Conservation (phyloP, 176 grass and related monocot species). For the Ensete ventricosum region DNA sequence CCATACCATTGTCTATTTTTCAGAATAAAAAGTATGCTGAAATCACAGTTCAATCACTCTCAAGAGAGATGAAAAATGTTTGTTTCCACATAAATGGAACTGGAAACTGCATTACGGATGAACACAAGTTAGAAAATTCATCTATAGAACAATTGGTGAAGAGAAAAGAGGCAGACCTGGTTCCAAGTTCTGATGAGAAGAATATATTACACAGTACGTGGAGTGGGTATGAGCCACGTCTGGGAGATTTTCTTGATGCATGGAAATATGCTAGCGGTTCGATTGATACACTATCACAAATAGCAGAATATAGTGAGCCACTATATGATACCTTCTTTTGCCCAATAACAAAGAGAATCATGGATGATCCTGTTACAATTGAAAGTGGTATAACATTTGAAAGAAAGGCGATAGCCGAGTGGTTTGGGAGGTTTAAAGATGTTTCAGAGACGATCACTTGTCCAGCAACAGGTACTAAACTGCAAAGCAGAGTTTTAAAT, state of each 20-base stretch:
- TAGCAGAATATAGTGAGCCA: constrained; percentile 64
- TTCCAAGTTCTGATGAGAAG: neutral
- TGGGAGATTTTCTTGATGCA: constrained; percentile 53
- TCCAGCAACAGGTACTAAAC: constrained; percentile 53
- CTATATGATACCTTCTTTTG: constrained; percentile 91
- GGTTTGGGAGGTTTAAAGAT: constrained; percentile 47
- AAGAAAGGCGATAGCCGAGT: constrained; percentile 56
- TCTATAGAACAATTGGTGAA: neutral
- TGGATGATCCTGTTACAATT: constrained; percentile 68
- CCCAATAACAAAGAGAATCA: constrained; percentile 72
- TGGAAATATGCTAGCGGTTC: constrained; percentile 31
- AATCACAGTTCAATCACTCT: constrained; percentile 6
- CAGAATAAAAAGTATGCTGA: constrained; percentile 29
- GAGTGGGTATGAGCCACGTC: constrained; percentile 37
- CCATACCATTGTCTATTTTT: constrained; percentile 39
- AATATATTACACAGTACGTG: constrained; percentile 19
- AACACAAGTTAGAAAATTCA: constrained; percentile 10
- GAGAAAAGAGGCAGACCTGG: neutral
- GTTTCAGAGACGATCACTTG: constrained; percentile 45
- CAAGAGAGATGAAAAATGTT: constrained; percentile 28
- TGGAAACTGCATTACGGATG: constrained; percentile 5
- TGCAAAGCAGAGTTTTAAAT: constrained; percentile 51
- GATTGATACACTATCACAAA: constrained; percentile 27
- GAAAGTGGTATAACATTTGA: constrained; percentile 88
- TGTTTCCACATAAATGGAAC: constrained; percentile 4